These are phyloP conservation scores for Cytospora mali DNA, from an alignment of 2,329 filamentous ascomycete genomes.

Conservation along the genomic window DNA sequence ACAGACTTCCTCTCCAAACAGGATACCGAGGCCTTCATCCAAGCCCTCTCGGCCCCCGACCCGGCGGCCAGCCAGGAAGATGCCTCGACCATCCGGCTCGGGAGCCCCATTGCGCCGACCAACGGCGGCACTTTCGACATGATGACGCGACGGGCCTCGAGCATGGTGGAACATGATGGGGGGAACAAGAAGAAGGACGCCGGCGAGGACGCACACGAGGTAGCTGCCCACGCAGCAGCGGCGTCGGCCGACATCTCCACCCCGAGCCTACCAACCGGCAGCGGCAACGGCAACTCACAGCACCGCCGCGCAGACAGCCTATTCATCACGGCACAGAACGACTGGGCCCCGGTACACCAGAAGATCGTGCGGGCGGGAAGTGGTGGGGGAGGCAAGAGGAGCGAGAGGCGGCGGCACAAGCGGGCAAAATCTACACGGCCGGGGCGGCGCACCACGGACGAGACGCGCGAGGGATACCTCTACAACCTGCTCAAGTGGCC, in stretches of 20 bases:
- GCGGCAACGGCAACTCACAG: slow-evolving; percentile 26
- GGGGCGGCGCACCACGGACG: slow-evolving; percentile 73
- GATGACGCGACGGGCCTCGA: slow-evolving; percentile 33
- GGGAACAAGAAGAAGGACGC: slow-evolving; percentile 29
- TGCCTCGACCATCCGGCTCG: slow-evolving; percentile 46
- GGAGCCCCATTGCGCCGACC: slow-evolving; percentile 41
- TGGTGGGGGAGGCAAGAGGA: slow-evolving; percentile 40
- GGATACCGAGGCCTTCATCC: slow-evolving; percentile 77
- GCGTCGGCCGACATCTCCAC: slow-evolving; percentile 42
- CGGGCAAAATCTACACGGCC: slow-evolving; percentile 36
- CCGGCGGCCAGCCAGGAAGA: slow-evolving; percentile 66
- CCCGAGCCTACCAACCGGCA: slow-evolving; percentile 22
- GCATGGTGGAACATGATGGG: slow-evolving; percentile 38
- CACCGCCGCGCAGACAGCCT: slow-evolving; percentile 35
- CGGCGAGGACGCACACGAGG: slow-evolving; percentile 36
- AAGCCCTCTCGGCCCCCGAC: slow-evolving; percentile 81
- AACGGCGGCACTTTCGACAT: slow-evolving; percentile 44
- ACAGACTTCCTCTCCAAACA: slow-evolving; percentile 73
- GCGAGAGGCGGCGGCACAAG: slow-evolving; percentile 43
- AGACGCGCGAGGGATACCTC: slow-evolving; percentile 90
- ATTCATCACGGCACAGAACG: slow-evolving; percentile 88
- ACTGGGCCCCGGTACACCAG: slow-evolving; percentile 90
- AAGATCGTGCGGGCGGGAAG: slow-evolving; percentile 48
- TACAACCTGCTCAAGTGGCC: slow-evolving; percentile 93
- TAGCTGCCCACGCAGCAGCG: slow-evolving; percentile 44